Evolutionary conservation across 1,284 basidiomycete species (phyloP), one percentile per base, ranked within the genome.

Genomic region (Moniliella sp.): DNA sequence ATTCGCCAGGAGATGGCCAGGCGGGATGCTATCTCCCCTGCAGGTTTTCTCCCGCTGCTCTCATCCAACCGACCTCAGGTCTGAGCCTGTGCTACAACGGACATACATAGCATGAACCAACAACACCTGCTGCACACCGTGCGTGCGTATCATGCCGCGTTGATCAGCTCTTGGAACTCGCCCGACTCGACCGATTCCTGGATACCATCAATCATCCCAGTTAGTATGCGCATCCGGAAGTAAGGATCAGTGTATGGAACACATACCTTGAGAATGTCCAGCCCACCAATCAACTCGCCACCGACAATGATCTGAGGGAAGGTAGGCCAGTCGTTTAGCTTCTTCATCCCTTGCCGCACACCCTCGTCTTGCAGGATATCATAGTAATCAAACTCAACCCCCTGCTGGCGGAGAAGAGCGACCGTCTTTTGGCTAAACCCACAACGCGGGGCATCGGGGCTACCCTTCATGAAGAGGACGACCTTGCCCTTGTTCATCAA

Each of bases 391-490:
- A 74, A 78, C 43, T 70, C 66, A 31, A 77, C 67, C 5, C 65
- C 65, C 44, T 75, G 67, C 36, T 73, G 69, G 26, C 67, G 59
- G 35, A 78, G 62, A 16, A 78, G 61, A 9, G 65, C 70, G 31
- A 77, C 73, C 9, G 74, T 75, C 62, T 74, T 69, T 25, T 75
- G 66, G 30, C 72, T 75, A 63, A 78, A 78, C 5, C 76, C 91
- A 48, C 88, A 64, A 27, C 50, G 18, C 26, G 61, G 91, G 15
- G 69, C 67, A 28, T 76, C 72, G 0, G 81, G 80, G 42, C 74
- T 76, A 14, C 88, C 91, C 65, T 97, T 97, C 86, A 97, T 97
- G 70, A 97, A 94, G 36, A 97, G 63, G 35, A 97, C 73, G 30
- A 93, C 68, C 42, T 66, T 67, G 48, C 63, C 63, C 49, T 67